Percentiles rank a stretch among this genome's conserved stretches.
Conservation (phyloP, 805 yeast species). For the Naumovozyma castellii region DNA sequence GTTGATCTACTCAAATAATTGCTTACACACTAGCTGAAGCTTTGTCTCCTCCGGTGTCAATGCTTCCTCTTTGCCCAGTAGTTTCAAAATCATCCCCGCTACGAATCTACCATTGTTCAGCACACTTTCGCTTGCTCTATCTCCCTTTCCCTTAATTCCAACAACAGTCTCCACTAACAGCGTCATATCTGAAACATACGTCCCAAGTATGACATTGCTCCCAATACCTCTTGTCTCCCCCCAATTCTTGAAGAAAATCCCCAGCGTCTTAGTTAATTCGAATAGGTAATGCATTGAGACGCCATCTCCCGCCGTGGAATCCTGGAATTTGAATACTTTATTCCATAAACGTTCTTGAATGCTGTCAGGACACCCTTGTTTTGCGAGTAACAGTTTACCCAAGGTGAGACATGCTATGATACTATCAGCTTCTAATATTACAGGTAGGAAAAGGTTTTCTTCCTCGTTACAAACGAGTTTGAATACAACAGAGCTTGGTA, state of each 20-base stretch:
- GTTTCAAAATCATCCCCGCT: constrained; percentile 20
- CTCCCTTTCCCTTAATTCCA: constrained; percentile 11
- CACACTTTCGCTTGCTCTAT: constrained; percentile 20
- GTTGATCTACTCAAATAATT: constrained; percentile 5
- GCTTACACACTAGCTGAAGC: constrained; percentile 5
- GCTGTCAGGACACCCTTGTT: constrained; percentile 1
- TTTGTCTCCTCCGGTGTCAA: constrained; percentile 10
- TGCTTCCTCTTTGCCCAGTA: constrained; percentile 2
- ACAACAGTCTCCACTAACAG: constrained; percentile 12
- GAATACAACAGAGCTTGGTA: constrained; percentile 19
- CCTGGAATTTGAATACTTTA: constrained; percentile 17
- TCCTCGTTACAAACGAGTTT: constrained; percentile 2
- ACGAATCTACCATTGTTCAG: constrained; percentile 26
- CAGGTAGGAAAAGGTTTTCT: constrained; percentile 4
- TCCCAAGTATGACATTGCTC: constrained; percentile 7
- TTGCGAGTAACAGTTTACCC: constrained; percentile 21
- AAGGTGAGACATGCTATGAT: constrained; percentile 18
- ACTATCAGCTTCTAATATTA: constrained; percentile 16
- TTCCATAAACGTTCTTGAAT: constrained; percentile 14
- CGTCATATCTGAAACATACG: constrained; percentile 7
- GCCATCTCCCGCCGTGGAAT: constrained; percentile 4
- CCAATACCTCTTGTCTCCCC: constrained; percentile 1
- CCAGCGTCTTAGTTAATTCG: constrained; percentile 26
- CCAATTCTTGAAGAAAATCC: constrained; percentile 19
- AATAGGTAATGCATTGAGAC: constrained; percentile 18